These are phyloP conservation scores for Pholiota conissans DNA, from an alignment of 768 basidiomycete genomes.

Conservation along the genomic window DNA sequence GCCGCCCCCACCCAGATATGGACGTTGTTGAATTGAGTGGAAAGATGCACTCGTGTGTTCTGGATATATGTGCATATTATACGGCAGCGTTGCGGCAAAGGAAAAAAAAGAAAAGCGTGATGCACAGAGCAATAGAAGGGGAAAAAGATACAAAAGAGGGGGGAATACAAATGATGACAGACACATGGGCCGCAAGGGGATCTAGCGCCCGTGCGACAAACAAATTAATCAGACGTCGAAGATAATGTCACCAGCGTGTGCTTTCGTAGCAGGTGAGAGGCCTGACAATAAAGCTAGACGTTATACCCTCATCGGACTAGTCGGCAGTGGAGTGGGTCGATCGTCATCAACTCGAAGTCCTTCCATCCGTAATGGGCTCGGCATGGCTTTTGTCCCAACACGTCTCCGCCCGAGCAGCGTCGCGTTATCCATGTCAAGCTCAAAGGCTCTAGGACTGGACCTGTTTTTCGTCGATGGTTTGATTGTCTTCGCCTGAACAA, in stretches of 20 bases:
- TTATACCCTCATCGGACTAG: slow-evolving; percentile 16
- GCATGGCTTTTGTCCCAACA: slow-evolving; percentile 1
- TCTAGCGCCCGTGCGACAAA: not conserved
- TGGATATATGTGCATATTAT: not conserved
- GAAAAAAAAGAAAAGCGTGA: not conserved
- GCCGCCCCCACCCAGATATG: not conserved
- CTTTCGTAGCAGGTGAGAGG: not conserved
- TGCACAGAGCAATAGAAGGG: not conserved
- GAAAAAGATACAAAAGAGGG: not conserved
- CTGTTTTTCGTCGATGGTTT: not conserved
- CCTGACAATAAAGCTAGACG: not conserved
- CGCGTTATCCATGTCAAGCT: slow-evolving; percentile 84
- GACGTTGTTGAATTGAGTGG: not conserved
- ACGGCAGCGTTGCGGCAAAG: not conserved
- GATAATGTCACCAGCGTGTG: not conserved
- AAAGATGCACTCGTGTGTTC: not conserved
- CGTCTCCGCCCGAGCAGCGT: slow-evolving; percentile 79
- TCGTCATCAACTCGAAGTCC: slow-evolving; percentile 18
- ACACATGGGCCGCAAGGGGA: not conserved
- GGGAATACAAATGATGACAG: not conserved
- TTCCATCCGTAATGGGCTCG: slow-evolving; percentile 25
- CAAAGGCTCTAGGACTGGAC: slow-evolving; percentile 48
- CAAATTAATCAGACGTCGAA: not conserved
- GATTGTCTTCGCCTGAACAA: slow-evolving; percentile 1
- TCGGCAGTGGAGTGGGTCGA: slow-evolving; percentile 1